Evolutionary conservation across 306 rosid species (phyloP), one percentile per base, ranked within the genome.

Genomic region (cucumber (Cucumis sativus)): DNA sequence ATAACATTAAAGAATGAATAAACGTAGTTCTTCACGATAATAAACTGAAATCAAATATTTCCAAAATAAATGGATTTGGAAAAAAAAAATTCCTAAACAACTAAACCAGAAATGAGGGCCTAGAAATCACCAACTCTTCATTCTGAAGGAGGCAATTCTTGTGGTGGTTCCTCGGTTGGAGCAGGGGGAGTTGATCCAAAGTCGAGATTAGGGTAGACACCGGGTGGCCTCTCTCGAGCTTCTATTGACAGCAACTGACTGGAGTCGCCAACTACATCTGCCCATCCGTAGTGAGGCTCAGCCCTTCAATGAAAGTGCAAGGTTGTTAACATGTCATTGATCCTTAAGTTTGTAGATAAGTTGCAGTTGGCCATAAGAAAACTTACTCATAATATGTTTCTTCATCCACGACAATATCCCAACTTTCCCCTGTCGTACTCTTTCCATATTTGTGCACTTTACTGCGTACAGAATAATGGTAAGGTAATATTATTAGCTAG

Each of bases 371-470:
- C 39, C 54, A 41, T 14, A 68, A 78, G 67, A n/a, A 33, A 75
- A 76, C 96, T 89, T 87, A 92, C 97, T 95, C 96, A 74, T 95
- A 95, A 80, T 89, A 92, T 21, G 97, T 95, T 80, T 92, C 98
- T 84, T 95, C 97, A 25, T 90, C 97, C 77, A 95, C 96, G 23
- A 88, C 90, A 72, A 95, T 92, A 69, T 95, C 98, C 97, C 98
- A 95, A 87, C 93, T 90, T 85, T 95, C 98, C 55, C 96, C 91
- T 6, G 97, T 95, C 39, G 97, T 90, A 87, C 97, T 95, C 79
- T 95, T 92, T 80, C 98, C 98, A 80, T 92, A 95, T 80, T 95
- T 95, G 83, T 95, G 98, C 85, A 95, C 97, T 83, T 95, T 95
- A 75, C 98, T 95, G 97, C 18, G 49, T 80, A 64, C 67, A 80